Percentiles rank a stretch among this genome's conserved stretches.
phyloP scores from a whole-genome alignment of 2,329 filamentous ascomycete species.

The Exserohilum turcica region DNA sequence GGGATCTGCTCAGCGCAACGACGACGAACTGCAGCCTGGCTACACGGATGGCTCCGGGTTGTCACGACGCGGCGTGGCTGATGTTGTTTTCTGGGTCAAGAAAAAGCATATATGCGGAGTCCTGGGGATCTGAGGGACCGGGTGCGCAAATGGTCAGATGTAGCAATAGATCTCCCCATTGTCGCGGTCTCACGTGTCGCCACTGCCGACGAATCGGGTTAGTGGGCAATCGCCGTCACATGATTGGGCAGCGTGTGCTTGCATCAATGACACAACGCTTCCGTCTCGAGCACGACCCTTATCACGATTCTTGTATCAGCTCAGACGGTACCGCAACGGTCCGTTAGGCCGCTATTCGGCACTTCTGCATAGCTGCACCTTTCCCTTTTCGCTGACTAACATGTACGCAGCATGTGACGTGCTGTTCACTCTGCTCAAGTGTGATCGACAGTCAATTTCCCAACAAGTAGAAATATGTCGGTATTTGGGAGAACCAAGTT shows the following conservation, averaged over 20 bases:
- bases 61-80: conserved; percentile 1
- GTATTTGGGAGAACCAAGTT: no score
- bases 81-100: background rate
- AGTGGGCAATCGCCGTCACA: background rate
- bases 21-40: conserved; percentile 2
- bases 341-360: background rate
- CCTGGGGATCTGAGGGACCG: background rate
- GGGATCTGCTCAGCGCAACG: background rate
- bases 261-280: no score
- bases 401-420: background rate
- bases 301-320: background rate
- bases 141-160: conserved; percentile 5
- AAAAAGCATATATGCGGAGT: conserved; percentile 5
- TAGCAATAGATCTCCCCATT: conserved; percentile 11
- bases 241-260: conserved; percentile 1
- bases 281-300: background rate
- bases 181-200: conserved; percentile 15
- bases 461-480: no score
- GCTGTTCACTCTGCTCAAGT: background rate
- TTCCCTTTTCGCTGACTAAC: background rate
- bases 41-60: background rate
- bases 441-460: no score
- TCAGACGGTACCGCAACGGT: background rate
- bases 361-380: background rate
- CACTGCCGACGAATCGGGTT: conserved; percentile 1